phyloP scores from a whole-genome alignment of 345 rosid species.

The Eucalyptus guilfoylei region DNA sequence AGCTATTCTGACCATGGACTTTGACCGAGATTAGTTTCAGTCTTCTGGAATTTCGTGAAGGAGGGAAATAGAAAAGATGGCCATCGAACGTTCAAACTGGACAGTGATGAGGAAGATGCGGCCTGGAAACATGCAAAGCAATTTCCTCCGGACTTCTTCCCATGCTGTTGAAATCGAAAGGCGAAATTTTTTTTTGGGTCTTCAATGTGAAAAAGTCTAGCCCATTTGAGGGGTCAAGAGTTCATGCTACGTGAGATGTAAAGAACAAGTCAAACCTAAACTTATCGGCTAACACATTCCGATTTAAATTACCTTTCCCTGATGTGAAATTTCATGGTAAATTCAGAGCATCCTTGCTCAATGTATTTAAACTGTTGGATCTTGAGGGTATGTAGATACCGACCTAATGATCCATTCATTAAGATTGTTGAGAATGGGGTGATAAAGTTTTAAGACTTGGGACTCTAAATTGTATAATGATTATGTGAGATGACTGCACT shows the following conservation, averaged over 20 bases:
- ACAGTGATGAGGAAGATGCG: background rate
- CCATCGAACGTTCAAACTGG: too few relatives aligned
- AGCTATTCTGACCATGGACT: background rate
- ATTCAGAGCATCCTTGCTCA: fast-evolving
- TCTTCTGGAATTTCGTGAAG: background rate
- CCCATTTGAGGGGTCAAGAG: background rate
- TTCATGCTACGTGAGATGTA: background rate
- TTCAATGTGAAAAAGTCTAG: background rate
- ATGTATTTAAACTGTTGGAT: fast-evolving
- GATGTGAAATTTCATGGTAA: background rate
- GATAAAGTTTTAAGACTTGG: background rate
- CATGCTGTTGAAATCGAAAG: background rate
- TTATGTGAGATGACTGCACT: background rate
- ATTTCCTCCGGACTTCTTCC: background rate
- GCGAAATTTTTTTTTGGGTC: fast-evolving
- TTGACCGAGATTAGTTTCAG: background rate
- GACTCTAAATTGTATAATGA: background rate
- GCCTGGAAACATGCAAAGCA: background rate
- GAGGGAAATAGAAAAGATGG: too few relatives aligned
- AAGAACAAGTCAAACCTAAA: background rate
- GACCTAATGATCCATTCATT: background rate
- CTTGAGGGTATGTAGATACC: fast-evolving
- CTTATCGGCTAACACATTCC: background rate
- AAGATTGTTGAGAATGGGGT: background rate
- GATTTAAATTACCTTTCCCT: fast-evolving